Evolutionary conservation across 75 land plant genomes (phyloP).

Genomic region (Picea glauca): DNA sequence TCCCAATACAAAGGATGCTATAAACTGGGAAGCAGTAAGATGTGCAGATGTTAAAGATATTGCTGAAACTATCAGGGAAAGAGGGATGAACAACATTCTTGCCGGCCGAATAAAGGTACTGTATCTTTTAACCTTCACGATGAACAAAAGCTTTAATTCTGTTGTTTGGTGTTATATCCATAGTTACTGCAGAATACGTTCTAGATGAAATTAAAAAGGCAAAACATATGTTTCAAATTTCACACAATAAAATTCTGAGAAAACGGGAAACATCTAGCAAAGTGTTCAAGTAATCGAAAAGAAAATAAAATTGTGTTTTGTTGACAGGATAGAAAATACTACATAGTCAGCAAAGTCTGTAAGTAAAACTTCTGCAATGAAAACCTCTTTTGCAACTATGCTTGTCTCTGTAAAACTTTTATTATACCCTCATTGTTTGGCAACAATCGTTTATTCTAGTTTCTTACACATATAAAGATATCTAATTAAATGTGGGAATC

Average conservation of each 20-base stretch:
- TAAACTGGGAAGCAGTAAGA: conserved; percentile 86
- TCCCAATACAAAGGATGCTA: conserved; percentile 55
- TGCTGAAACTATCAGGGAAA: conserved; percentile 75
- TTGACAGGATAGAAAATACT: background rate
- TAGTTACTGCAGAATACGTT: background rate
- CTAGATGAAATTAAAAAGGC: background rate
- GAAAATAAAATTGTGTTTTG: too few species aligned
- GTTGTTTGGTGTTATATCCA: background rate
- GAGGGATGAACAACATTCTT: conserved; percentile 95
- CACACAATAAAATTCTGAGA: background rate
- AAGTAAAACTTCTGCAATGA: too few species aligned
- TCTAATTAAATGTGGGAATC: background rate
- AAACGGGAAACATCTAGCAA: too few species aligned
- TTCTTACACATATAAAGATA: background rate
- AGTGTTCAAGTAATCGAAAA: too few species aligned
- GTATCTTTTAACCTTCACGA: background rate
- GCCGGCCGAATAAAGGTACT: conserved; percentile 89
- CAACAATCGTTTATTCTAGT: too few species aligned
- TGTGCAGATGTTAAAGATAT: conserved; percentile 60
- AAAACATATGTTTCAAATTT: background rate
- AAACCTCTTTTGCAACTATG: too few species aligned
- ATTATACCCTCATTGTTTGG: too few species aligned
- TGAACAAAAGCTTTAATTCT: background rate
- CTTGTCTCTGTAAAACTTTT: too few species aligned
- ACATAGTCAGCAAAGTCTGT: background rate